Evolutionary conservation across 1,139 yeast genomes (phyloP), one percentile per base, ranked within the genome.

Genomic region (Candida tetrigidarum): DNA sequence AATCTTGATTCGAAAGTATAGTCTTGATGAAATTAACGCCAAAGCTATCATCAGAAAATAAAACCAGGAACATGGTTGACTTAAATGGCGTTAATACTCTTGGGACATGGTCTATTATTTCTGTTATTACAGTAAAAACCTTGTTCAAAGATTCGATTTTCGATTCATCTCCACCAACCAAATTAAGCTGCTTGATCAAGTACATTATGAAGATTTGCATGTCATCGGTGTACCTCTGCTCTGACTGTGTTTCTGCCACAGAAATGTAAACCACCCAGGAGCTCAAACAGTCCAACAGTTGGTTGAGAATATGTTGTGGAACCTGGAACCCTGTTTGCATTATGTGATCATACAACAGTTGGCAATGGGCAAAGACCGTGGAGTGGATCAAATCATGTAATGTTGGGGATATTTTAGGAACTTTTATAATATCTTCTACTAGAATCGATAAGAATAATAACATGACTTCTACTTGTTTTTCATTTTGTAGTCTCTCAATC

Each of bases 361-460:
- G 37, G n/a, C 41, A 34, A 23, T 46, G 47, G 10, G 29, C 30
- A 36, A 51, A 51, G 7, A 50, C 33, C 1, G 50, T 39, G 3
- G 37, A n/a, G 38, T 54, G 55, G 44, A 45, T 45, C 39, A 40
- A 41, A 45, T 19, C 52, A 47, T 52, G 52, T 14, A 51, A 41
- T 3, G 46, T 41, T 9, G 47, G 38, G 2, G 41, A 37, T 23
- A 33, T 56, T 45, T 63, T 71, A 42, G 60, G 39, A 19, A 39
- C 62, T 50, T 76, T 78, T 26, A 67, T 55, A 8, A 77, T 53
- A 50, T 85, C 91, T 56, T 84, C 91, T 1, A 76, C 78, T 1
- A 83, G 55, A 14, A 81, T 80, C 19, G 83, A 71, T 3, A 77
- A 65, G 46, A 77, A 75, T n/a, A 57, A 43, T 14, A 64, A 37